Percentiles rank a stretch among this genome's conserved stretches.
These are phyloP conservation scores for Actinidia chinensis DNA, from an alignment of 179 eudicot genomes.

Conservation along the genomic window DNA sequence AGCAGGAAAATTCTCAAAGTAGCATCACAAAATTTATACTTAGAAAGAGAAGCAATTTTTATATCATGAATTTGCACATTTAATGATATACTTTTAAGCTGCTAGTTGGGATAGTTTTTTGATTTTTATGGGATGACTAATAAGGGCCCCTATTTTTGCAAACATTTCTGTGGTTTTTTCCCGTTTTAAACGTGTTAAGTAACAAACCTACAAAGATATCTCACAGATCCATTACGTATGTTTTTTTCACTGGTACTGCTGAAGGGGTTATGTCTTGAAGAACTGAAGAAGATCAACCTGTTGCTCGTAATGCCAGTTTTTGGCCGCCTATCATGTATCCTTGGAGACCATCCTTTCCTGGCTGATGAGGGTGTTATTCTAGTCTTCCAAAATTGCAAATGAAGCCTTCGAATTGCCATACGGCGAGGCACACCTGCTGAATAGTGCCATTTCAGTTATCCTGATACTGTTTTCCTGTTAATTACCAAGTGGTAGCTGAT, in stretches of 20 bases:
- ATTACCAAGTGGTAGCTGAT: conserved; percentile 24
- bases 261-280: conserved; percentile 74
- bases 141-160: too few relatives aligned
- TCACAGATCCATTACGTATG: background rate
- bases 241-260: conserved; percentile 64
- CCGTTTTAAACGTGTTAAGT: background rate
- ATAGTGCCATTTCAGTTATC: conserved; percentile 30
- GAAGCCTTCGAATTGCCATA: conserved; percentile 33
- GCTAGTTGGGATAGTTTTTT: background rate
- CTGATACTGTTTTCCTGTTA: conserved; percentile 26
- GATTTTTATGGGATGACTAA: background rate
- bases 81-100: background rate
- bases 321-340: conserved; percentile 95
- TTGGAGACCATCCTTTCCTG: conserved; percentile 90
- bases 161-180: background rate
- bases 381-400: conserved; percentile 62
- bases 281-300: conserved; percentile 84
- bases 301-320: conserved; percentile 82
- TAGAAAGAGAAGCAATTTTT: background rate
- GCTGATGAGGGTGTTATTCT: conserved; percentile 99
- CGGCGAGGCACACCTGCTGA: conserved; percentile 41
- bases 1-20: background rate
- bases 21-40: background rate
- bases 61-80: background rate
- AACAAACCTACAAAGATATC: background rate